Evolutionary conservation across 2,329 filamentous ascomycete genomes (phyloP).

Genomic region (Monilinia fructicola): DNA sequence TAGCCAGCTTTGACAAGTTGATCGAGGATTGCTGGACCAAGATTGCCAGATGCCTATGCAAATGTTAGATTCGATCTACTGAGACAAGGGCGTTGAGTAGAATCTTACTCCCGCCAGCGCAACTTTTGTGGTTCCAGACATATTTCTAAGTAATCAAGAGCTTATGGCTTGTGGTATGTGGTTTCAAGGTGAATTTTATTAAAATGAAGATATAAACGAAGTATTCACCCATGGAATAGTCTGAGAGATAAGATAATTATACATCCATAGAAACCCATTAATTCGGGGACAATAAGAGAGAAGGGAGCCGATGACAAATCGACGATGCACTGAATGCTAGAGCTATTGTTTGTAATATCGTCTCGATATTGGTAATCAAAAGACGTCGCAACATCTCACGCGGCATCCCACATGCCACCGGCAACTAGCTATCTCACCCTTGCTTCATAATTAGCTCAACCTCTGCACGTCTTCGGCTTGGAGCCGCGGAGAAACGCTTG

Average conservation of each 20-base stretch:
- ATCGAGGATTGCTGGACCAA: conserved; percentile 34
- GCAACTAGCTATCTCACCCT: not conserved
- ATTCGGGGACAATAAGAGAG: not conserved
- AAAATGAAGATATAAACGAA: not conserved
- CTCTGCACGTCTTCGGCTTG: too few relatives aligned
- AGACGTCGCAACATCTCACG: not conserved
- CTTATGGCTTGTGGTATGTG: not conserved
- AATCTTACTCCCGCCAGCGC: conserved; percentile 31
- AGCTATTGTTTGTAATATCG: not conserved
- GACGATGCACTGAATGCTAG: not conserved
- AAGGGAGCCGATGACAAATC: not conserved
- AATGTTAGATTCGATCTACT: not conserved
- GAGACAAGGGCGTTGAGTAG: not conserved
- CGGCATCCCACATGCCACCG: conserved; percentile 11
- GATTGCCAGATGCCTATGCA: conserved; percentile 32
- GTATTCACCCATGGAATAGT: not conserved
- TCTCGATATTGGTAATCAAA: not conserved
- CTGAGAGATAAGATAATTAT: not conserved
- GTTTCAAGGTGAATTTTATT: conserved; percentile 13
- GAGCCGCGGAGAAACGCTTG: too few relatives aligned
- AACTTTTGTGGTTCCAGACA: conserved; percentile 33
- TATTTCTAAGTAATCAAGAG: conserved; percentile 21
- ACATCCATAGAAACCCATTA: not conserved
- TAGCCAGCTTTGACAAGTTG: conserved; percentile 31
- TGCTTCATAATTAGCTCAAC: not conserved